These are phyloP conservation scores for Trichoderma simmonsii DNA, from an alignment of 2,329 filamentous ascomycete species.

Conservation along the genomic window DNA sequence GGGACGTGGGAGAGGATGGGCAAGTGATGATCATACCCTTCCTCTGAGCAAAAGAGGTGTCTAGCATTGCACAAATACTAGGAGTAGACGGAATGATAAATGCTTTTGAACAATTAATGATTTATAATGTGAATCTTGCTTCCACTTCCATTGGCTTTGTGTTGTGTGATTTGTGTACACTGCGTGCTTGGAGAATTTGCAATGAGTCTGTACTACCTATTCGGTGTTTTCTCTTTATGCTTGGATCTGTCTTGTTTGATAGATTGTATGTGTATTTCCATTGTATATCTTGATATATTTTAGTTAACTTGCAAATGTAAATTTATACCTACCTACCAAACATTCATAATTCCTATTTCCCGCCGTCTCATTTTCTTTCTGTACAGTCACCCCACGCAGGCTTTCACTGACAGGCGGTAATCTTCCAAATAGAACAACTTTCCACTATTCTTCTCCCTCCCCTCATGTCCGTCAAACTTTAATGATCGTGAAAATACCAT, in stretches of 20 bases:
- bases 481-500: neutral
- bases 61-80: slow-evolving; percentile 34
- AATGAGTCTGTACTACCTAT: neutral
- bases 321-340: neutral
- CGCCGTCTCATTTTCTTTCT: neutral
- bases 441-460: neutral
- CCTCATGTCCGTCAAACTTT: neutral
- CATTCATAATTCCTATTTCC: neutral
- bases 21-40: slow-evolving; percentile 27
- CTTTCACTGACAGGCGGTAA: neutral
- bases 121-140: neutral
- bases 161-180: neutral
- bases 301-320: neutral
- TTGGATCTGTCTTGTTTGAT: neutral
- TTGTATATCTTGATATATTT: neutral
- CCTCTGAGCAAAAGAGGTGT: slow-evolving; percentile 29
- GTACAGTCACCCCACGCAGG: neutral
- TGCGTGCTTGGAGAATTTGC: neutral
- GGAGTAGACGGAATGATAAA: slow-evolving; percentile 37
- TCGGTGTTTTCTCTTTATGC: neutral
- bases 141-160: neutral
- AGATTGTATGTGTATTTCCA: neutral
- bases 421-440: neutral
- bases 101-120: slow-evolving; percentile 28
- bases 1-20: slow-evolving; percentile 20